Evolutionary conservation across 2,329 filamentous ascomycete species (phyloP), one percentile per base, ranked within the genome.

Genomic region (Ophiostoma novo-ulmi): DNA sequence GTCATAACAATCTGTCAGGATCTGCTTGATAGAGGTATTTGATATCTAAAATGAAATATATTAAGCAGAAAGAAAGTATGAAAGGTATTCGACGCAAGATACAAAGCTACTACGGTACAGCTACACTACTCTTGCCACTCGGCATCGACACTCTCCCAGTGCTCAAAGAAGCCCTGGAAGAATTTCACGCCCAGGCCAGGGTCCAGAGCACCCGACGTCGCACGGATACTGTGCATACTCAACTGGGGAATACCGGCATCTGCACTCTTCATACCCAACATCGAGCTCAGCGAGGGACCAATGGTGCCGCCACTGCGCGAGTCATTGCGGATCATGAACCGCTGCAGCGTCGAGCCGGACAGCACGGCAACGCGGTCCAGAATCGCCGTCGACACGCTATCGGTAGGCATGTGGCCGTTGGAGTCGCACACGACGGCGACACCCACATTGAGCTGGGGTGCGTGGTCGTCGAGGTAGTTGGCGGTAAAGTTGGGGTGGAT

Each of bases 331-430:
- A 98, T 98, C 84, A 97, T 93, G 85, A 98, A 98, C 6, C 91
- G 83, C 80, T 98, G 95, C 70, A 96, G 84, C 67, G 85, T 87
- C 71, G 87, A 88, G 68, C 84, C 92, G 73, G 84, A 86, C 72
- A 91, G 88, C 75, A 93, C 89, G 8, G 93, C 94, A 55, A 96
- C 87, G 36, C 91, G 87, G 75, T 90, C 87, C 48, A 98, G 82
- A 72, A 98, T 87, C 5, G 93, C 89, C 4, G 92, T 91, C 13
- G 91, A 95, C 22, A 97, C 88, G 70, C 90, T 88, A 78, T 98
- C 94, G 3, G 94, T 97, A 3, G 94, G 97, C 92, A 97, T 97
- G 81, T 98, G 93, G 5, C 93, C 95, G 77, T 97, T 97, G 69
- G 89, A 88, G 80, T 98, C 94, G 31, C 89, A 88, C 65, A 88